Conservation (phyloP, 129 eudicot species). For the Lonicera japonica region DNA sequence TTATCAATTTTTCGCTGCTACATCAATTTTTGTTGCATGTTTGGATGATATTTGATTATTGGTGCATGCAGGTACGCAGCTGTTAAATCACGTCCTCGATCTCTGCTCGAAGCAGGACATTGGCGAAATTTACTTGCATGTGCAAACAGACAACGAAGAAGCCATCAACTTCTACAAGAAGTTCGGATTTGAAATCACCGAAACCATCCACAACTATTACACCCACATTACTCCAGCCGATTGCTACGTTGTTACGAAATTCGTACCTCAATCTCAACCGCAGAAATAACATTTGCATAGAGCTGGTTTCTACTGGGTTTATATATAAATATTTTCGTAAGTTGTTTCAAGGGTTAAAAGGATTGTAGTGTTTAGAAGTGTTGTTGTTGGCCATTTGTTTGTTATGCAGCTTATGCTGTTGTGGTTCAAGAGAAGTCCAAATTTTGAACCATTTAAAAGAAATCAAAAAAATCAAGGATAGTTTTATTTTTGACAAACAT, state of each 20-base stretch:
- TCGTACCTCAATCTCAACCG: constrained; percentile 16
- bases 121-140: constrained; percentile 87
- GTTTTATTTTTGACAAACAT: too few relatives aligned
- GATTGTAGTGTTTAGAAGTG: too few relatives aligned
- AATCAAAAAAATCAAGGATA: too few relatives aligned
- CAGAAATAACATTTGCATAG: constrained; percentile 34
- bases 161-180: constrained; percentile 91
- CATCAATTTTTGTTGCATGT: too few relatives aligned
- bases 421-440: too few relatives aligned
- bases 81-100: constrained; percentile 80
- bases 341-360: too few relatives aligned
- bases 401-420: too few relatives aligned
- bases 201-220: constrained; percentile 84
- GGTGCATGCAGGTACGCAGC: constrained; percentile 57
- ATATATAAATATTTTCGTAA: too few relatives aligned
- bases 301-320: background rate
- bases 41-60: constrained; percentile 1
- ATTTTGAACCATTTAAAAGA: too few relatives aligned
- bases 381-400: too few relatives aligned
- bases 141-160: constrained; percentile 96
- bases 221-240: constrained; percentile 94
- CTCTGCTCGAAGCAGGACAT: constrained; percentile 76
- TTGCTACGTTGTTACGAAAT: constrained; percentile 81
- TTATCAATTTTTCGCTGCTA: too few relatives aligned
- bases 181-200: constrained; percentile 91